Percentiles rank a stretch among this genome's conserved stretches.
Evolutionary conservation across 2,329 filamentous ascomycete species (phyloP).

Genomic region (Lomentospora prolificans): DNA sequence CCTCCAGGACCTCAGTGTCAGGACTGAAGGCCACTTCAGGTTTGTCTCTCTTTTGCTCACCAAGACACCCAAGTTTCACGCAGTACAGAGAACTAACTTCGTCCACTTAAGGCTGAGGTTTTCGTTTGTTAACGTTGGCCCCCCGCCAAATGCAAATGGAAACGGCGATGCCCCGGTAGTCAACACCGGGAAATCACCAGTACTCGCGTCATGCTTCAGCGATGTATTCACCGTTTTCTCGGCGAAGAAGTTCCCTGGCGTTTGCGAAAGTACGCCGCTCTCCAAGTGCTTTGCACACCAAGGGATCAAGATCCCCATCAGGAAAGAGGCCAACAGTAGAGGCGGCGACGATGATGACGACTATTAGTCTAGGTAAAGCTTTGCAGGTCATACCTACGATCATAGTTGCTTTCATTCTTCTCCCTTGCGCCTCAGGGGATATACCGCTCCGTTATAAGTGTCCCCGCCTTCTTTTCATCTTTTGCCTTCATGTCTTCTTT

Average conservation of each 20-base stretch:
- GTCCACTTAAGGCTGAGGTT: conserved; percentile 42
- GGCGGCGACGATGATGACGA: conserved; percentile 46
- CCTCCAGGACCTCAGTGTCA: conserved; percentile 85
- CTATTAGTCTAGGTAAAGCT: background rate
- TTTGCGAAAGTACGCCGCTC: conserved; percentile 83
- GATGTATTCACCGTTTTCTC: conserved; percentile 89
- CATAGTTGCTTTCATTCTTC: background rate
- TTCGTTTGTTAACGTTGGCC: conserved; percentile 77
- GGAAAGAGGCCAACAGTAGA: conserved; percentile 64
- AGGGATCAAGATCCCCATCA: conserved; percentile 92
- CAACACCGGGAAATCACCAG: conserved; percentile 67
- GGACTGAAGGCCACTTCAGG: conserved; percentile 87
- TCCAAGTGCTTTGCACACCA: conserved; percentile 91
- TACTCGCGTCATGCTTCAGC: conserved; percentile 78
- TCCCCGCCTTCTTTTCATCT: background rate
- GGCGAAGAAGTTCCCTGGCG: conserved; percentile 96
- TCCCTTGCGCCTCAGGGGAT: too few species aligned
- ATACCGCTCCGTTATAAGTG: too few species aligned
- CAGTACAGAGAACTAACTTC: background rate
- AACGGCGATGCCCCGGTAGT: conserved; percentile 32
- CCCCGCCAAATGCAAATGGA: conserved; percentile 25
- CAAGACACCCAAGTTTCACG: background rate
- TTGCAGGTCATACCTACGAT: background rate
- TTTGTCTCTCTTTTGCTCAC: conserved; percentile 32
- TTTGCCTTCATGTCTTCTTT: background rate